Evolutionary conservation across 257 asterid species (phyloP), one percentile per base, ranked within the genome.

Genomic region (Lithospermum erythrorhizon): DNA sequence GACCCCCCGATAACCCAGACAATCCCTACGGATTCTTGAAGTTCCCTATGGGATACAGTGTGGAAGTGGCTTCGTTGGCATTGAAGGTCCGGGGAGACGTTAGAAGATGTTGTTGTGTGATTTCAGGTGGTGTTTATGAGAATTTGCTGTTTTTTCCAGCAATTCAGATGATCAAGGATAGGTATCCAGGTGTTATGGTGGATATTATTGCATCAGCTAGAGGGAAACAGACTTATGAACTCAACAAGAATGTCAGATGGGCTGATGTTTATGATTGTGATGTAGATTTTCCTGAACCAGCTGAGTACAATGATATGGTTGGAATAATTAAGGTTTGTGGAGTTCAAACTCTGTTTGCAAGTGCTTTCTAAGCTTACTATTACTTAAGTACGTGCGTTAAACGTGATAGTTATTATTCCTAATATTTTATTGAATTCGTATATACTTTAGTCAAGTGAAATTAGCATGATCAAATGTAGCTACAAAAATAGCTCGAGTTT

Each of bases 171-270:
- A 73, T 89, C 48, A 89, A 83, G 58, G 95, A 89, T 45, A 75
- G 97, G 61, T 89, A 87, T 45, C 97, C 95, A 4, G 97, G 97
- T 6, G 90, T 89, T 61, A 93, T 81, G 62, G 63, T 89, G 7
- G 97, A 89, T 47, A 37, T 87, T 7, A 35, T 89, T 41, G 62
- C 97, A 0, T 67, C 91, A 0, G 82, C 78, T 0, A 76, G 97
- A 63, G 97, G 95, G 52, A 89, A 89, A 35, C 97, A 87, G 79
- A 22, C 70, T 2, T 87, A 73, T 52, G 97, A 89, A 80, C 59
- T 86, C 61, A 89, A 89, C 35, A 89, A 89, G 77, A 89, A 89
- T 62, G 97, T 89, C 68, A 76, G 97, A 73, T 89, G 91, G 87
- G 73, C 86, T 72, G 63, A 60, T 72, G 94, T 57, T 8, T 86